Conservation (phyloP, 2,329 filamentous ascomycete genomes). For the Balansia obtecta region DNA sequence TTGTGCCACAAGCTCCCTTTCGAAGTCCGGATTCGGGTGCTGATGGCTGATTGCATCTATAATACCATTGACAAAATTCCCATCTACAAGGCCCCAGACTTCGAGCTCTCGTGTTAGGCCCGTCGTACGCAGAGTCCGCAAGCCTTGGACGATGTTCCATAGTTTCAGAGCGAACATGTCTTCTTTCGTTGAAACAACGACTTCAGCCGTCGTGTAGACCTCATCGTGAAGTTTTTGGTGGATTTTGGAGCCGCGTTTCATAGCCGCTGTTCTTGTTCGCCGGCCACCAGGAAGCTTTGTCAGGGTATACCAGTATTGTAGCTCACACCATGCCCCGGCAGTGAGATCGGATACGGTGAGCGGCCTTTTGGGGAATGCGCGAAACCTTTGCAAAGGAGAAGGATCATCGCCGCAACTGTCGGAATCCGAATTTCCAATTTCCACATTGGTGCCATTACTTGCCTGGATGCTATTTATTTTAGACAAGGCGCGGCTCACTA, state of each 20-base stretch:
- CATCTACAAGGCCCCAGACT: conserved; percentile 76
- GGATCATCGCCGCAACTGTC: conserved; percentile 18
- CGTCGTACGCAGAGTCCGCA: conserved; percentile 58
- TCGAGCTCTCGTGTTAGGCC: conserved; percentile 67
- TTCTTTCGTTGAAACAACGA: conserved; percentile 63
- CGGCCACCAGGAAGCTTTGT: conserved; percentile 58
- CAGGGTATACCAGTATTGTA: conserved; percentile 85
- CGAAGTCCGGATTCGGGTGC: conserved; percentile 61
- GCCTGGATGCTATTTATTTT: conserved; percentile 9
- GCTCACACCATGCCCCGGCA: conserved; percentile 86
- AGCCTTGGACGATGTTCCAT: conserved; percentile 84
- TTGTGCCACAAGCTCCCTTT: conserved; percentile 39
- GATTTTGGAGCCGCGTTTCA: conserved; percentile 69
- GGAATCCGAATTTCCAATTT: not conserved
- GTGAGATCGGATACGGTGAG: conserved; percentile 82
- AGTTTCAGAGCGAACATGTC: conserved; percentile 72
- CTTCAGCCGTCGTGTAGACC: conserved; percentile 62
- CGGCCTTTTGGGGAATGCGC: conserved; percentile 62
- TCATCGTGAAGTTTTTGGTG: conserved; percentile 79
- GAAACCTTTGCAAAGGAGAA: conserved; percentile 64
- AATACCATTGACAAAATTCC: conserved; percentile 73
- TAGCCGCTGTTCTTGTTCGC: conserved; percentile 64
- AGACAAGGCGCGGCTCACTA: conserved; percentile 42
- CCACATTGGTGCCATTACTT: conserved; percentile 5
- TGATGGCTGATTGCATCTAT: conserved; percentile 76